phyloP scores from a whole-genome alignment of 352 stramenopile species.

The Globisporangium middletonii region DNA sequence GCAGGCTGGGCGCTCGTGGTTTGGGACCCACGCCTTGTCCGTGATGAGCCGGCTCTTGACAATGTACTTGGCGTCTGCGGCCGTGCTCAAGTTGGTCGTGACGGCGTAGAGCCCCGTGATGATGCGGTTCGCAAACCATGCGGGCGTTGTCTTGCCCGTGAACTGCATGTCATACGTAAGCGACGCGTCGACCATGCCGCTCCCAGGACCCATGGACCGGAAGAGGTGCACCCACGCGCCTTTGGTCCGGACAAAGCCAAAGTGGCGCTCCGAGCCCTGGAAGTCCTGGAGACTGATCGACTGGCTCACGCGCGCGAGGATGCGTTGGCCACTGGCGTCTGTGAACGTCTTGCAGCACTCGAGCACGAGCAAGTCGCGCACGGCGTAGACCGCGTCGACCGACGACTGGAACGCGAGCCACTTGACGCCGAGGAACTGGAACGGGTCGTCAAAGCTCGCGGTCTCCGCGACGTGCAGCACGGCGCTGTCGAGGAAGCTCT shows the following conservation, averaged over 20 bases:
- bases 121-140: conserved; percentile 65
- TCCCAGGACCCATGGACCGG: conserved; percentile 42
- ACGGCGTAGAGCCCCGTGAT: conserved; percentile 36
- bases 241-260: conserved; percentile 54
- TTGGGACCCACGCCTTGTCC: conserved; percentile 63
- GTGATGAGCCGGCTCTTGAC: conserved; percentile 49
- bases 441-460: conserved; percentile 41
- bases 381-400: conserved; percentile 62
- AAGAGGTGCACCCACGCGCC: conserved; percentile 54
- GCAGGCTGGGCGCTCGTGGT: conserved; percentile 58
- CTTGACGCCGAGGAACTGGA: conserved; percentile 71
- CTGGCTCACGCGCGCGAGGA: conserved; percentile 56
- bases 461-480: conserved; percentile 61
- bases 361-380: conserved; percentile 50
- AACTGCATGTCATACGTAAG: conserved; percentile 20
- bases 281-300: conserved; percentile 48
- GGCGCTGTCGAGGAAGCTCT: conserved; percentile 65
- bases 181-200: conserved; percentile 32
- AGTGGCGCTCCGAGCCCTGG: conserved; percentile 38
- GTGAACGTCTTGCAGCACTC: conserved; percentile 57
- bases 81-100: conserved; percentile 31
- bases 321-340: conserved; percentile 46
- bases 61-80: conserved; percentile 61
- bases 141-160: conserved; percentile 29
- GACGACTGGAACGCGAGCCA: conserved; percentile 68